phyloP scores from a whole-genome alignment of 306 rosid species.

The Carpinus fangiana region DNA sequence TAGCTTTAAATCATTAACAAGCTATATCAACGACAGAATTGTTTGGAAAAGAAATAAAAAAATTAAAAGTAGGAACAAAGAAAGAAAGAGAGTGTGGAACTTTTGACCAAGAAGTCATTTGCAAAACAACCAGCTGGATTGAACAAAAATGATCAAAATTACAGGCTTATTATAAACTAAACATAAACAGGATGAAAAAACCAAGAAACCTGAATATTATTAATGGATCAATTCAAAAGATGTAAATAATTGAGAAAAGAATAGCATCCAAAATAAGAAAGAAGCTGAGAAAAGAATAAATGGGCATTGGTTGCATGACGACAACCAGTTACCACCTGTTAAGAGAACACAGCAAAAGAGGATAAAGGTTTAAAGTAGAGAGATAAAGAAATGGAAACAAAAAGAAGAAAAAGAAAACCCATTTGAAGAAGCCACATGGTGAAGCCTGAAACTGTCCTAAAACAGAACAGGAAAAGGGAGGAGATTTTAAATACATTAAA shows the following conservation, averaged over 20 bases:
- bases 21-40: neutral
- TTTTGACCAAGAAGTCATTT: slow-evolving; percentile 23
- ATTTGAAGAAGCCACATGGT: neutral
- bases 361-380: slow-evolving; percentile 12
- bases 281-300: neutral
- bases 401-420: neutral
- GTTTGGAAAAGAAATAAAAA: neutral
- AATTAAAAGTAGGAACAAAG: neutral
- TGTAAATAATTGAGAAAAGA: neutral
- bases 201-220: neutral
- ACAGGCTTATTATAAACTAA: neutral
- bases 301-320: slow-evolving; percentile 8
- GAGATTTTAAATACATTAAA: neutral
- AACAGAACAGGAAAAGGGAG: neutral
- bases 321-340: slow-evolving; percentile 1
- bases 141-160: neutral
- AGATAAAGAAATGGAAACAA: neutral
- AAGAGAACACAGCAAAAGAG: neutral
- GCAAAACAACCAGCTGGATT: neutral
- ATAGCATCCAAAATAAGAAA: neutral
- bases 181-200: no score
- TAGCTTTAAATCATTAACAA: neutral
- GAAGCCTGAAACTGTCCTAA: neutral
- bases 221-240: neutral
- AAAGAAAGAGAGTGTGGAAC: slow-evolving; percentile 23